Conservation (phyloP, 2,329 filamentous ascomycete genomes). For the Zasmidium cellare region DNA sequence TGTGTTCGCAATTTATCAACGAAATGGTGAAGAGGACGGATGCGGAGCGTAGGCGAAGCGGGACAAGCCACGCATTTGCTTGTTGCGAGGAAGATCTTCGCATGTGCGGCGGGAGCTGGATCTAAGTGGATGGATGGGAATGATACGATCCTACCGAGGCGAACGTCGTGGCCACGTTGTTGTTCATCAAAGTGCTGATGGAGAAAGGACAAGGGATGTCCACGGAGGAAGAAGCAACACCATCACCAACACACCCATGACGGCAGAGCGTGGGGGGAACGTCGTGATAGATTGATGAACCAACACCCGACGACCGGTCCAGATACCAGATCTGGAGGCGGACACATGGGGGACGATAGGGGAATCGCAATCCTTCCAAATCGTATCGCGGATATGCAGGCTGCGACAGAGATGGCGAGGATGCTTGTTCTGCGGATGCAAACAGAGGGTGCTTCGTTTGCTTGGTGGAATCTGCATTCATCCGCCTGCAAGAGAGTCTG, state of each 20-base stretch:
- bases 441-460: not conserved
- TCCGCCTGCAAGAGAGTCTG: conserved; percentile 1
- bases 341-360: not conserved
- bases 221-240: too few species aligned
- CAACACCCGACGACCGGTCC: not conserved
- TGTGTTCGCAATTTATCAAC: not conserved
- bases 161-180: not conserved
- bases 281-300: not conserved
- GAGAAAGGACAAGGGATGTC: not conserved
- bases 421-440: not conserved
- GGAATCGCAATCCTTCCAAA: not conserved
- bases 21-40: not conserved
- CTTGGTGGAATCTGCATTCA: conserved; percentile 11
- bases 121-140: not conserved
- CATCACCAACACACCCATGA: not conserved
- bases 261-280: not conserved
- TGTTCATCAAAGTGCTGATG: too few species aligned
- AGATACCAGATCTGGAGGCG: not conserved
- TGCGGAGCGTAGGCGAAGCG: not conserved
- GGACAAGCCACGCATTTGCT: not conserved
- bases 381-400: not conserved
- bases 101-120: not conserved
- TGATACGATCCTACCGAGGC: too few species aligned
- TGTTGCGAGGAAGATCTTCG: not conserved
- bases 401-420: too few species aligned